These are phyloP conservation scores for Aspergillus sp. DNA, from an alignment of 2,329 filamentous ascomycete genomes.

Conservation along the genomic window DNA sequence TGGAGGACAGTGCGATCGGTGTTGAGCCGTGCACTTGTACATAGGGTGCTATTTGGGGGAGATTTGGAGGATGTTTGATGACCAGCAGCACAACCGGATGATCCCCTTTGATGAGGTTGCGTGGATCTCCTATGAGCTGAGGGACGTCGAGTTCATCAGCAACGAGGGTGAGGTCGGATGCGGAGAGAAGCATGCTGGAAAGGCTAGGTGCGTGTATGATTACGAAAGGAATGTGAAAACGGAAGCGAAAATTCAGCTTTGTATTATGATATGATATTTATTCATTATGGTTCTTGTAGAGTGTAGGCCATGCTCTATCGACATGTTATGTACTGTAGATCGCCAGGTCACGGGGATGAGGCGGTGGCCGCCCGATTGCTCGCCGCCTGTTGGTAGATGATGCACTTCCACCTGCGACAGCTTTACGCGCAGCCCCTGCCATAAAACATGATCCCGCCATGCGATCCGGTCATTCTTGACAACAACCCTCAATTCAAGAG, in stretches of 20 bases:
- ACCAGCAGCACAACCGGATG: conserved; percentile 1
- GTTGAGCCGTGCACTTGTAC: conserved; percentile 22
- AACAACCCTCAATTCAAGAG: conserved; percentile 46
- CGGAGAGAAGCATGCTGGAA: conserved; percentile 13
- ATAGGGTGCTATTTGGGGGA: conserved; percentile 17
- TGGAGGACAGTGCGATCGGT: conserved; percentile 11
- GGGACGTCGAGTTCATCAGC: neutral
- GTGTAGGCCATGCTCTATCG: neutral
- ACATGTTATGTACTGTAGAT: neutral
- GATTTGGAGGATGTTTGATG: conserved; percentile 2
- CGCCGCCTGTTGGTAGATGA: neutral
- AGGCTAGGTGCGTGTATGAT: conserved; percentile 36
- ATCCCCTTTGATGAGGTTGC: neutral
- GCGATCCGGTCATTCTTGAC: conserved; percentile 41
- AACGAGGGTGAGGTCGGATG: neutral
- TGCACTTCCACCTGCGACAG: neutral
- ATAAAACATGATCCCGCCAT: conserved; percentile 44
- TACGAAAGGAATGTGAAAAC: conserved; percentile 42
- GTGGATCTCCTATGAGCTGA: neutral
- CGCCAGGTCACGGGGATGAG: conserved; percentile 1
- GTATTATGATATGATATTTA: neutral
- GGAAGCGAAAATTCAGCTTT: conserved; percentile 26
- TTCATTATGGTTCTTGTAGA: neutral
- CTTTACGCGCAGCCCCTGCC: no score
- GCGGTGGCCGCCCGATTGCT: neutral